A percentile compares a stretch with the other conserved stretches of the same genome.
Evolutionary conservation across 202 grass and related monocot species (phyloP).

Genomic region (Panicum hallii): DNA sequence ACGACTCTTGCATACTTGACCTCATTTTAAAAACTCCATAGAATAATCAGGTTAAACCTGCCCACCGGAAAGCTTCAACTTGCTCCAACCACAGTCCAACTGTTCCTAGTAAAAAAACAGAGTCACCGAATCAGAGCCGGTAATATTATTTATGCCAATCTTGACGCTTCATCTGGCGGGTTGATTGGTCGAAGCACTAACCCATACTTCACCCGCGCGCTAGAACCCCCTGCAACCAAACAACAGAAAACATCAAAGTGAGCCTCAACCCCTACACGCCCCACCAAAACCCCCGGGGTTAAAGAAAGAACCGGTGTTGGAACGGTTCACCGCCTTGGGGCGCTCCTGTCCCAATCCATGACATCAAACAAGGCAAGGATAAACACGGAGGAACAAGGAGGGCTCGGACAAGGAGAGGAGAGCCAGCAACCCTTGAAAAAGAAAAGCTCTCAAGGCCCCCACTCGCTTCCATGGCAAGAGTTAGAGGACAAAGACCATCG

Average conservation of each 20-base stretch:
- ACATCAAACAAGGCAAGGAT: conserved; percentile 60
- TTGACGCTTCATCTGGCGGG: conserved; percentile 55
- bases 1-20: conserved; percentile 44
- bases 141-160: conserved; percentile 39
- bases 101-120: conserved; percentile 53
- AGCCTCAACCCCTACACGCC: conserved; percentile 52
- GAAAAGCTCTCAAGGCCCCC: conserved; percentile 29
- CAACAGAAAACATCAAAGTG: conserved; percentile 63
- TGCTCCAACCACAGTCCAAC: conserved; percentile 51
- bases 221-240: conserved; percentile 47
- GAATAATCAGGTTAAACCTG: conserved; percentile 45
- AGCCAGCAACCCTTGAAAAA: conserved; percentile 36
- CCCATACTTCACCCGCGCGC: conserved; percentile 21
- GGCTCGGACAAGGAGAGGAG: conserved; percentile 20
- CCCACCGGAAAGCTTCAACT: conserved; percentile 40
- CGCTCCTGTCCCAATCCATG: conserved; percentile 67
- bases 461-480: conserved; percentile 59
- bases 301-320: conserved; percentile 54
- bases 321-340: conserved; percentile 60
- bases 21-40: conserved; percentile 38
- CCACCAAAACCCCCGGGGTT: conserved; percentile 41
- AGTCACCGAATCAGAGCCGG: conserved; percentile 39
- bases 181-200: conserved; percentile 54
- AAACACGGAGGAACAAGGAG: conserved; percentile 57
- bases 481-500: conserved; percentile 70